Base-by-base conservation (phyloP, 768 basidiomycete genomes). In the Lactarius sp. region DNA sequence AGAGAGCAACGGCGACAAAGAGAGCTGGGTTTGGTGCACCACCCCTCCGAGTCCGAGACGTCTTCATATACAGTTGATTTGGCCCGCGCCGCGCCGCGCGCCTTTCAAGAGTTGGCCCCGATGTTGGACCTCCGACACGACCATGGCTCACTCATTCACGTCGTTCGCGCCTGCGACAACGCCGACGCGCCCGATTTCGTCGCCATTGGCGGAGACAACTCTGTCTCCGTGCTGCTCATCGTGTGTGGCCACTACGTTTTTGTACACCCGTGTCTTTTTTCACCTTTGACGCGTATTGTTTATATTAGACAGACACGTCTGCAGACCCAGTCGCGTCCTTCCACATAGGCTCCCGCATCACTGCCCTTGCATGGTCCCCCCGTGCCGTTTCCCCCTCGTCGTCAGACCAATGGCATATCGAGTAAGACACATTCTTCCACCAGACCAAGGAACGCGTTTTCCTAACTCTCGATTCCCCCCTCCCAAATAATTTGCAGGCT, bases 361-460 rank as follows among this genome's bases (percentile, higher is more conserved):
- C 88, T 3, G 82, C 92, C 5, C 73, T 93, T 14, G 88, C 91
- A 3, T 93, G 89, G 86, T 92, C 91, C 2, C 79, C 88, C 46
- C 76, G 79, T 13, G 78, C 88, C 7, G 75, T 83, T 6, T 92
- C 91, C 6, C 87, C 90, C 3, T 81, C 84, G 14, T 74, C 75
- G 20, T 80, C 80, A 58, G 85, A 86, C 60, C 75, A 80, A 42
- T 93, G 91, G 91, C 71, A 79, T 56, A 76, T 92, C 37, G 87
- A 92, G 91, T 92, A 66, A 65, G 77, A 55, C 20, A 75, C 56
- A 31, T 37, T 46, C 56, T 16, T 37, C 50, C 67, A 36, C 34
- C 56, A 33, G 36, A 60, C 63, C 60, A 56, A 13, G 10, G 10
- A 37, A n/a, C 46, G 39, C 52, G 71, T 57, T 44, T 44, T 39